Evolutionary conservation across 352 stramenopile species (phyloP), one percentile per base, ranked within the genome.

Genomic region (Phytophthora hibernalis): DNA sequence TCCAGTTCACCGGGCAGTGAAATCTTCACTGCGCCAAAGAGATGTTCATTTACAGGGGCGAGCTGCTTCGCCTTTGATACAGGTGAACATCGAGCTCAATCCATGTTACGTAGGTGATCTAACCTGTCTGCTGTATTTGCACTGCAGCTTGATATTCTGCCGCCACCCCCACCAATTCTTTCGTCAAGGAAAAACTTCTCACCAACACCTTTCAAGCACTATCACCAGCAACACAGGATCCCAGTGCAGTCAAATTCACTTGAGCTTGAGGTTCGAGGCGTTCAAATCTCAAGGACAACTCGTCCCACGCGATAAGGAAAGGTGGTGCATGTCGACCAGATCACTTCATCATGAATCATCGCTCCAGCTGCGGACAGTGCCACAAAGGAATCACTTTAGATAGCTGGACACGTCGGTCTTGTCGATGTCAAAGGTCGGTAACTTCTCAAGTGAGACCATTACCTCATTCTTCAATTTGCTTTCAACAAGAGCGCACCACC

Each of bases 81-180:
- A 35, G 22, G 63, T 70, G 56, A 20, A 47, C 3, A 26, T 11
- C 22, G 13, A 45, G 18, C 10, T 58, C 24, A 15, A 37, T 26
- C 16, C 11, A 9, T 18, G 13, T 42, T 42, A 6, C 3, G 16
- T 42, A 20, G 35, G 16, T 18, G 35, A 42, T 42, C 35, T 42
- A 42, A 42, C 35, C 12, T 42, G 16, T 42, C 16, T 42, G 13
- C 13, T 42, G 11, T 42, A 33, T 33, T 33, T 33, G 8, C 28
- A 12, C 35, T 42, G 12, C 35, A 76, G 63, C 43, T 77, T 33
- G 69, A 70, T 21, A 18, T 61, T 0, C n/a, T 65, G 21, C 54
- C 38, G 8, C 54, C 54, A 45, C 54, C 58, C 20, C 33, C 42
- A 24, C 13, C 55, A 15, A 15, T 43, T 12, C 52, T 54, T 18